Conservation (phyloP, 768 basidiomycete genomes). For the Podaxis sp. region DNA sequence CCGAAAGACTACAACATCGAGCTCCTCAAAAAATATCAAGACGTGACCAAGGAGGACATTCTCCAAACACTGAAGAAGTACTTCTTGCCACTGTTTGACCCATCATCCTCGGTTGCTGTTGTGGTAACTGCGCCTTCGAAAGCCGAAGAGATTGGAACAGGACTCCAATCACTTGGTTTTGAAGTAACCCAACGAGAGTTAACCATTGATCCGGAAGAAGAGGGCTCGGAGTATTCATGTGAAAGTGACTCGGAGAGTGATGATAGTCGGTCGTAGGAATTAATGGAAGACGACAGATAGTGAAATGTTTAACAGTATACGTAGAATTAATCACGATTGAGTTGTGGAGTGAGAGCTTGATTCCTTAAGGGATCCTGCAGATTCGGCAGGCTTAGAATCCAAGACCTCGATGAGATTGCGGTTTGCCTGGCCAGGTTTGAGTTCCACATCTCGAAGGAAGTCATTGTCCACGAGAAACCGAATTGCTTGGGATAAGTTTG, state of each 20-base stretch:
- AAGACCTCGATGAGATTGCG: slow-evolving; percentile 64
- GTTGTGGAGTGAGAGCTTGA: background rate
- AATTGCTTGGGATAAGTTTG: slow-evolving; percentile 91
- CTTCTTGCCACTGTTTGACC: slow-evolving; percentile 82
- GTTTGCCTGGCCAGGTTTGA: slow-evolving; percentile 74
- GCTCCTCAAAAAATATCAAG: slow-evolving; percentile 77
- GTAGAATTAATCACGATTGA: background rate
- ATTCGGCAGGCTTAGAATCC: slow-evolving; percentile 11
- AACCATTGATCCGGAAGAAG: slow-evolving; percentile 54
- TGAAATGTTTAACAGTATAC: slow-evolving; percentile 1
- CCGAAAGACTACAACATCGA: slow-evolving; percentile 71
- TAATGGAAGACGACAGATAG: background rate
- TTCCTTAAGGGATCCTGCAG: background rate
- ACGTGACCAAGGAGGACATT: slow-evolving; percentile 79
- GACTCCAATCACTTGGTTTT: slow-evolving; percentile 70
- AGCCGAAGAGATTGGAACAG: slow-evolving; percentile 64
- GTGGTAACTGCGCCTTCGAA: slow-evolving; percentile 85
- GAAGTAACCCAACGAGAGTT: slow-evolving; percentile 72
- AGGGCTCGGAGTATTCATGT: slow-evolving; percentile 33
- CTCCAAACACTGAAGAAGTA: slow-evolving; percentile 65
- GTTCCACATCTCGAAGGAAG: slow-evolving; percentile 78
- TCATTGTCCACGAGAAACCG: slow-evolving; percentile 89
- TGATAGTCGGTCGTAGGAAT: background rate
- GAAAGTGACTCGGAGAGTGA: slow-evolving; percentile 21
- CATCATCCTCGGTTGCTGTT: slow-evolving; percentile 73